These are phyloP conservation scores for Chiua sp. DNA, from an alignment of 1,284 basidiomycete genomes.

Conservation along the genomic window DNA sequence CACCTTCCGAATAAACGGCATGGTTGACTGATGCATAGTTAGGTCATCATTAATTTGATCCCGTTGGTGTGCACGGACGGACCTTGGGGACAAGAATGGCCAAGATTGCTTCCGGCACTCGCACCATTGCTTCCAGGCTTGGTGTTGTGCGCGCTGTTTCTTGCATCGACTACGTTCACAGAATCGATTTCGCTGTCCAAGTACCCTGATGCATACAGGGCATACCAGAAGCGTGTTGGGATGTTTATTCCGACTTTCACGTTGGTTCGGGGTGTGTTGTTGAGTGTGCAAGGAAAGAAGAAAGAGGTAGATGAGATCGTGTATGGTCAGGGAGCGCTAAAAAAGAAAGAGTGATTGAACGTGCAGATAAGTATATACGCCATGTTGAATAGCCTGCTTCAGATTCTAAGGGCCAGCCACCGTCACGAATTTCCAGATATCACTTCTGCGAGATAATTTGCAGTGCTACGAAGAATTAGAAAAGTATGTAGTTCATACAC, in stretches of 20 bases:
- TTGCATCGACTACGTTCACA: slow-evolving; percentile 77
- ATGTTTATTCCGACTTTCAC: slow-evolving; percentile 78
- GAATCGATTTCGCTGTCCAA: slow-evolving; percentile 81
- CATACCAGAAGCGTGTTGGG: slow-evolving; percentile 81
- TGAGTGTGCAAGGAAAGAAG: slow-evolving; percentile 42
- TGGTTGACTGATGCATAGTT: slow-evolving; percentile 3
- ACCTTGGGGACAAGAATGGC: slow-evolving; percentile 37
- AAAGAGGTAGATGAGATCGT: slow-evolving; percentile 45
- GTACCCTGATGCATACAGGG: slow-evolving; percentile 74
- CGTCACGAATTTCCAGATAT: no score
- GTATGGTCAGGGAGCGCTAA: slow-evolving; percentile 38
- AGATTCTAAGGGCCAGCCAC: no score
- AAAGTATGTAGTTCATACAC: no score
- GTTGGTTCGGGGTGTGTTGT: slow-evolving; percentile 42
- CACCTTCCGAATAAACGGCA: not conserved
- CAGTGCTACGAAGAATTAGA: no score
- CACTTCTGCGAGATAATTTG: no score
- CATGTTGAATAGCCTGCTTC: no score
- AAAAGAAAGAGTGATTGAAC: slow-evolving; percentile 21
- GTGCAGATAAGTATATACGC: no score
- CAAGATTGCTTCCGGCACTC: slow-evolving; percentile 34
- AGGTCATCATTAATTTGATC: slow-evolving; percentile 73
- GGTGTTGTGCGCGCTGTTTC: slow-evolving; percentile 71
- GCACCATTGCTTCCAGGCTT: slow-evolving; percentile 58
- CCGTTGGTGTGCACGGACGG: slow-evolving; percentile 59